These are phyloP conservation scores for Hypoxylon sp. DNA, from an alignment of 2,329 filamentous ascomycete species.

Conservation along the genomic window DNA sequence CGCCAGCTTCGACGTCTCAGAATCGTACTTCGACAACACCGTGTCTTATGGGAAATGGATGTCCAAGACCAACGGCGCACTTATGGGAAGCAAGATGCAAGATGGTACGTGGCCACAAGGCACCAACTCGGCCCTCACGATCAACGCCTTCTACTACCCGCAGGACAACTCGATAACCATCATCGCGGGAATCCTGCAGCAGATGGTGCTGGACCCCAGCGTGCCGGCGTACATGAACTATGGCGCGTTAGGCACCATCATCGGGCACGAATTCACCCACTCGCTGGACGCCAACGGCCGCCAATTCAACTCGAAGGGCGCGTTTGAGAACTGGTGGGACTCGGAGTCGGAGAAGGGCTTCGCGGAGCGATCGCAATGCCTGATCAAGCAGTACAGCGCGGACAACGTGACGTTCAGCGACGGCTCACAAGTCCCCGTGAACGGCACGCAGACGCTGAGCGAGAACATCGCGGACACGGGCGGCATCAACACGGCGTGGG, in stretches of 20 bases:
- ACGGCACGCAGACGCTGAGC: conserved; percentile 26
- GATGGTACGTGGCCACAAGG: conserved; percentile 1
- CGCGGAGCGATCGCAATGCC: conserved; percentile 17
- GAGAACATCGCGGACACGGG: conserved; percentile 39
- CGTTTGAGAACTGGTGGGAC: conserved; percentile 26
- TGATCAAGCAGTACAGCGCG: conserved; percentile 17
- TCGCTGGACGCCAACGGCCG: conserved; percentile 27
- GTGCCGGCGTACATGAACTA: conserved; percentile 36
- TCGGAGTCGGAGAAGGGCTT: conserved; percentile 18
- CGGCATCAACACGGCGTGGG: conserved; percentile 33
- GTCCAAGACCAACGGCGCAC: background rate
- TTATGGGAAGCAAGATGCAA: conserved; percentile 8
- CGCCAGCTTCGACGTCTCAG: conserved; percentile 14
- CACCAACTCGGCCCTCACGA: conserved; percentile 10
- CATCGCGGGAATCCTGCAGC: conserved; percentile 24
- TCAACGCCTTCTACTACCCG: conserved; percentile 32
- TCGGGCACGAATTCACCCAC: conserved; percentile 37
- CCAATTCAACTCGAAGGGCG: conserved; percentile 15
- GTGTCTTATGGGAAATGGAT: conserved; percentile 20
- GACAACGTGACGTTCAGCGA: conserved; percentile 18
- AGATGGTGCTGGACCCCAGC: conserved; percentile 16
- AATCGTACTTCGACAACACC: conserved; percentile 28
- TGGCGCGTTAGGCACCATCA: conserved; percentile 20
- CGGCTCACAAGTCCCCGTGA: conserved; percentile 9
- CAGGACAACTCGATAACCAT: conserved; percentile 30